A percentile compares a stretch with the other conserved stretches of the same genome.
Conservation (phyloP, 768 basidiomycete species). For the Cantharellus anzutake region DNA sequence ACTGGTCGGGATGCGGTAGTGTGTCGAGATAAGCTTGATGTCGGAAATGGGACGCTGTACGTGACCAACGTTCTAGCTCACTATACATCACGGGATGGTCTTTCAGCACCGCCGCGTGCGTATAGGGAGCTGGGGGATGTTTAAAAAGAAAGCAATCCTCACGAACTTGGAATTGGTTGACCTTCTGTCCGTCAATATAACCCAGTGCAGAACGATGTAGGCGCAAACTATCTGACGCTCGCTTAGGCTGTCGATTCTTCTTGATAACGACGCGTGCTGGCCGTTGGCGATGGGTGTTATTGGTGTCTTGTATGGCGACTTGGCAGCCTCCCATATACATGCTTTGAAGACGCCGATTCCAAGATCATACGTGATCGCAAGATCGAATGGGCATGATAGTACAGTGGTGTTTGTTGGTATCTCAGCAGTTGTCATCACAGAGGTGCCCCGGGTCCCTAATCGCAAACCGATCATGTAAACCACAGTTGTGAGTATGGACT, state of each 20-base stretch:
- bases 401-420: constrained; percentile 33
- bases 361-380: constrained; percentile 39
- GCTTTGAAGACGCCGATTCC: constrained; percentile 25
- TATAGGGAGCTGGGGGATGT: neutral
- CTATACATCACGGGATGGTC: neutral
- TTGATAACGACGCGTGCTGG: neutral
- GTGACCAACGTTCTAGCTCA: neutral
- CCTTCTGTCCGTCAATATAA: constrained; percentile 12
- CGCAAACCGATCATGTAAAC: constrained; percentile 21
- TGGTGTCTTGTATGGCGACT: neutral
- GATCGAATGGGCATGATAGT: constrained; percentile 46
- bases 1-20: constrained; percentile 35
- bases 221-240: constrained; percentile 49
- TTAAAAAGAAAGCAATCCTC: neutral
- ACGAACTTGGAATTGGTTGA: neutral
- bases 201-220: constrained; percentile 48
- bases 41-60: constrained; percentile 7
- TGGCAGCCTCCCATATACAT: neutral
- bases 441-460: constrained; percentile 6
- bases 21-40: constrained; percentile 41
- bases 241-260: neutral
- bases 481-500: neutral
- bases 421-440: constrained; percentile 22
- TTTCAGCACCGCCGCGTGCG: neutral
- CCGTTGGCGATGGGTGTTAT: too few species aligned